These are phyloP conservation scores for Aspergillus viridinutans DNA, from an alignment of 2,329 filamentous ascomycete genomes.

Conservation along the genomic window DNA sequence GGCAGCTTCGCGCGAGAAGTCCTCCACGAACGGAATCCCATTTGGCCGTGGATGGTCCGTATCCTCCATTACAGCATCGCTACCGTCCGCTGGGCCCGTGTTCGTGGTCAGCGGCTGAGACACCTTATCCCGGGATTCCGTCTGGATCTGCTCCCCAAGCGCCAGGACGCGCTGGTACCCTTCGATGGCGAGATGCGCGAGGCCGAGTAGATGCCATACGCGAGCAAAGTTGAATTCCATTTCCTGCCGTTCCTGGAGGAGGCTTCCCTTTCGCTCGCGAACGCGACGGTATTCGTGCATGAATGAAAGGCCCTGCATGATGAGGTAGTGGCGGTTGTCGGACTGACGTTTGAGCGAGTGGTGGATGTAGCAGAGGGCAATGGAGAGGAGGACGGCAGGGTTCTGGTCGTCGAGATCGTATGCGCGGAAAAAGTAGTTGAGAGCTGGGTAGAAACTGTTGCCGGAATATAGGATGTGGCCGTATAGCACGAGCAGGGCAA, in stretches of 20 bases:
- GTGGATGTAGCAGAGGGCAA: slow-evolving; percentile 82
- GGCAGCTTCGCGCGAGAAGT: slow-evolving; percentile 67
- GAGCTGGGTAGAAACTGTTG: slow-evolving; percentile 74
- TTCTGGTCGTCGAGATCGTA: slow-evolving; percentile 70
- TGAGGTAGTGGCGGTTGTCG: slow-evolving; percentile 82
- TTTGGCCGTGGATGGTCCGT: slow-evolving; percentile 4
- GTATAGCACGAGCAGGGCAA: slow-evolving; percentile 80
- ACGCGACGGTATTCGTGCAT: slow-evolving; percentile 68
- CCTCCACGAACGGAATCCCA: slow-evolving; percentile 42
- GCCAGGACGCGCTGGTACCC: slow-evolving; percentile 63
- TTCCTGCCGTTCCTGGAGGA: slow-evolving; percentile 59
- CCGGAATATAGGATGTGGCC: slow-evolving; percentile 84
- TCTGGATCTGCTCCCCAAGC: slow-evolving; percentile 45
- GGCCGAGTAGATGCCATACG: slow-evolving; percentile 69
- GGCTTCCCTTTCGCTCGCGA: slow-evolving; percentile 44
- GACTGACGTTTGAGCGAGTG: slow-evolving; percentile 84
- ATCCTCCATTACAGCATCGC: slow-evolving; percentile 23
- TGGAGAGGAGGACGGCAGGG: slow-evolving; percentile 71
- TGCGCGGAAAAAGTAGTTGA: slow-evolving; percentile 83
- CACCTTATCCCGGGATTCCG: slow-evolving; percentile 19
- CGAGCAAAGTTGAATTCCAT: slow-evolving; percentile 77
- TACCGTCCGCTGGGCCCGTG: slow-evolving; percentile 42
- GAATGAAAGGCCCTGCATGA: slow-evolving; percentile 80
- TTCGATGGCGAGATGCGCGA: slow-evolving; percentile 67
- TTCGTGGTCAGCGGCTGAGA: slow-evolving; percentile 9